Evolutionary conservation across 2,329 filamentous ascomycete species (phyloP), one percentile per base, ranked within the genome.

Genomic region (Aspergillus sp.): DNA sequence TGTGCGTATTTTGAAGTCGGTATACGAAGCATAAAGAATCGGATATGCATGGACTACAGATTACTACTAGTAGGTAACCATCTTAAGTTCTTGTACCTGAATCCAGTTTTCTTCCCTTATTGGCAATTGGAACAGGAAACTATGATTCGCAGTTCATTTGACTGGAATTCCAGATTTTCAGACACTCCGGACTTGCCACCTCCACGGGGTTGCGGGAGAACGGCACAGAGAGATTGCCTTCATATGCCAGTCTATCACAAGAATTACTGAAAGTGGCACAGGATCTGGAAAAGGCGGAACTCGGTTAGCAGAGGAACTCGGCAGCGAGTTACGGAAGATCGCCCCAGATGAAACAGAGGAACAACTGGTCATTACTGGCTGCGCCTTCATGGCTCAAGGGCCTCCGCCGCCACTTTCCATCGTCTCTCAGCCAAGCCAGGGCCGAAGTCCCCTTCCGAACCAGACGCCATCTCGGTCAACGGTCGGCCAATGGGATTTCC

Each of bases 261-360:
- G 47, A 32, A 36, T 36, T 36, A 36, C 32, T 36, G 32, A 36
- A 27, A 27, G 47, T n/a, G 15, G 47, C 25, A 23, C 25, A 50
- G 25, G 15, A 32, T 19, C 6, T 19, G 30, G 30, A 62, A 66
- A 66, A 64, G 65, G 66, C 67, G 66, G 68, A 68, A 68, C 63
- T 68, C 68, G 68, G 68, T 57, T 70, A 64, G 59, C 30, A 49
- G 58, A 51, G 8, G 8, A 54, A 57, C 55, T 68, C 66, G 68
- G 66, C 60, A 68, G 65, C 50, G n/a, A 59, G 23, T 50, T 68
- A 30, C 67, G 67, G 66, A 66, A 68, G 60, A 65, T 69, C 50
- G 7, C 62, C 60, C 62, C 66, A 61, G 62, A 58, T 58, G 60
- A 62, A 51, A 50, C 52, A 55, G 49, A 19, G 51, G 41, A 19